A percentile compares a stretch with the other conserved stretches of the same genome.
Conservation (phyloP, 1,139 yeast species). For the Geotrichum carabidarum region DNA sequence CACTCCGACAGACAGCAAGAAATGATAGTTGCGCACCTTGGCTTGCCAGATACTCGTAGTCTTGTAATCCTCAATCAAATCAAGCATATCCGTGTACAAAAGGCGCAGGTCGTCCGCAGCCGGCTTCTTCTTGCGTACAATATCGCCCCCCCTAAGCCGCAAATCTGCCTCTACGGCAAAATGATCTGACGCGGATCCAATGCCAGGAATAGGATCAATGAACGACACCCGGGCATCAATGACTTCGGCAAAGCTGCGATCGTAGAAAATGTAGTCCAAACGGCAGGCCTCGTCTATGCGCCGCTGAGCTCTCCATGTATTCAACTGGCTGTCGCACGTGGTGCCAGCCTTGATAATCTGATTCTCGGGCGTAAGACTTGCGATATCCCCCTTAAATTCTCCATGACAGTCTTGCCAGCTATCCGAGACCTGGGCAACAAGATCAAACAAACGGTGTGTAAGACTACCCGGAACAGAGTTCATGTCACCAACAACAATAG, state of each 20-base stretch:
- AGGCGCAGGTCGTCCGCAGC: slow-evolving; percentile 21
- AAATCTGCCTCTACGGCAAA: slow-evolving; percentile 71
- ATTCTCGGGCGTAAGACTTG: slow-evolving; percentile 51
- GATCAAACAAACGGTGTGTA: slow-evolving; percentile 68
- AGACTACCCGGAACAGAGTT: slow-evolving; percentile 84
- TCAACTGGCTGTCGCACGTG: slow-evolving; percentile 82
- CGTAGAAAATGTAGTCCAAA: slow-evolving; percentile 82
- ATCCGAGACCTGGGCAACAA: slow-evolving; percentile 66
- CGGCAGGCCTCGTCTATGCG: slow-evolving; percentile 73
- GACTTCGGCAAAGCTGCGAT: slow-evolving; percentile 49
- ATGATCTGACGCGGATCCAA: slow-evolving; percentile 84
- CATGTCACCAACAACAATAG: slow-evolving; percentile 86
- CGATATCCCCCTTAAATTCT: slow-evolving; percentile 36
- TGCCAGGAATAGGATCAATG: slow-evolving; percentile 57
- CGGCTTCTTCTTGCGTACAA: slow-evolving; percentile 11
- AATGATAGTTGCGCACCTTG: slow-evolving; percentile 61
- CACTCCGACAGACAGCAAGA: slow-evolving; percentile 49
- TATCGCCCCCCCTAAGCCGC: slow-evolving; percentile 32
- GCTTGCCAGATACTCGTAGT: slow-evolving; percentile 56
- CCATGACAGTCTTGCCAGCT: slow-evolving; percentile 76
- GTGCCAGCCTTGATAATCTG: slow-evolving; percentile 73
- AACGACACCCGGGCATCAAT: slow-evolving; percentile 63
- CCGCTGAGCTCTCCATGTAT: slow-evolving; percentile 76
- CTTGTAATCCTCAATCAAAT: slow-evolving; percentile 52
- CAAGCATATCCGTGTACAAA: slow-evolving; percentile 54